phyloP scores from a whole-genome alignment of 768 basidiomycete genomes.

The Lentinula boryana region DNA sequence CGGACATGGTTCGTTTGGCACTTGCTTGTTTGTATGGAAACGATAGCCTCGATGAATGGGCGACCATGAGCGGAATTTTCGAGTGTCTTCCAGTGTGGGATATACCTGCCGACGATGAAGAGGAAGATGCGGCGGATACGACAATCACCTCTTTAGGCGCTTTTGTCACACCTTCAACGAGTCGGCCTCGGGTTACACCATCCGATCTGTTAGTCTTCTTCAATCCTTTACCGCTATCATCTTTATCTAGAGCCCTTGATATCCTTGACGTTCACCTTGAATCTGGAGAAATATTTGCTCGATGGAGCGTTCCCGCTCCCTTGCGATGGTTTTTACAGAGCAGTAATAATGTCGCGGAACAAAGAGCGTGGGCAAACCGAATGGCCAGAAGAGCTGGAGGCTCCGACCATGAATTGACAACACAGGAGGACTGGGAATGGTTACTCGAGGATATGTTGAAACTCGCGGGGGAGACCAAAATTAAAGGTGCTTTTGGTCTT shows the following conservation, averaged over 20 bases:
- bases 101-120: conserved; percentile 45
- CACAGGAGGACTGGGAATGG: conserved; percentile 79
- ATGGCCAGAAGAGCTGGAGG: conserved; percentile 72
- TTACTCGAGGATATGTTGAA: conserved; percentile 89
- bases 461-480: conserved; percentile 57
- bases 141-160: conserved; percentile 76
- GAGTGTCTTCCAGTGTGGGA: conserved; percentile 96
- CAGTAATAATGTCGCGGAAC: conserved; percentile 54
- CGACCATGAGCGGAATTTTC: conserved; percentile 86
- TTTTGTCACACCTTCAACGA: conserved; percentile 72
- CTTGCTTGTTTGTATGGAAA: conserved; percentile 87
- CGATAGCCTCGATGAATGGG: conserved; percentile 64
- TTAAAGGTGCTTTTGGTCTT: conserved; percentile 77
- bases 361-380: conserved; percentile 79
- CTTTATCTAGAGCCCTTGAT: conserved; percentile 81
- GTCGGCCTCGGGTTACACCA: conserved; percentile 48
- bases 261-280: conserved; percentile 92
- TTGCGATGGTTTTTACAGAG: conserved; percentile 90
- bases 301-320: conserved; percentile 82
- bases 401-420: conserved; percentile 43
- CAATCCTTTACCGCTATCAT: conserved; percentile 63
- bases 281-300: conserved; percentile 83
- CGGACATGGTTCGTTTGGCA: conserved; percentile 80
- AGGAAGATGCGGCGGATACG: conserved; percentile 74
- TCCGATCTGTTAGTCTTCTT: conserved; percentile 79